Evolutionary conservation across 768 basidiomycete genomes (phyloP), one percentile per base, ranked within the genome.

Genomic region (Artomyces pyxidatus): DNA sequence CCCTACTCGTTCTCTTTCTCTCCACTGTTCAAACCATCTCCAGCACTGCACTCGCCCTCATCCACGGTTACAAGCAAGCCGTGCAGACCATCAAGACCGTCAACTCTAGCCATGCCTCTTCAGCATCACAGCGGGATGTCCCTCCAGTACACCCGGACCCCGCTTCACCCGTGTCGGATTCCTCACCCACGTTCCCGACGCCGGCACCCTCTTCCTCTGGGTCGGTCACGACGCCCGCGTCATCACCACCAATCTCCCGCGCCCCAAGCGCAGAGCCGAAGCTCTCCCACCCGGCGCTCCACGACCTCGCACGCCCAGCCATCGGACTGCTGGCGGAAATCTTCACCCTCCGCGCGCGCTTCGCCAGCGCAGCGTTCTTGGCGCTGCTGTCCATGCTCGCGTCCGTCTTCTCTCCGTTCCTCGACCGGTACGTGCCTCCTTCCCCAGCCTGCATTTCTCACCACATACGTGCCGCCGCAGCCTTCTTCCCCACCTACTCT

Each of bases 1-100:
- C 70, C 43, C 61, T 88, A 32, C 68, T 87, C 45, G 74, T 92
- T 39, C 62, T 85, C 53, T 65, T 87, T 17, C 81, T 94, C 19
- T 87, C 90, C 11, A 73, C 81, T 25, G 71, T 91, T 12, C 88
- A 88, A 57, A 70, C 74, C 6, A 63, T 90, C 28, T 88, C 88
- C 0, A 81, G 85, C 8, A 65, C 72, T 30, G 82, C 81, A 56
- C 76, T 90, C 11, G 71, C 78, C 30, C 67, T 90, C 45, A 78
- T 86, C 40, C 76, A 83, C 42, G 69, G 76, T 19, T 85, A 86
- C 69, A 81, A 77, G 61, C 82, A 80, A 56, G 72, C 76, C 12
- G 59, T 84, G 7, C 68, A 66, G 48, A 82, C 84, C 38, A 80
- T 85, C 56, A 83, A 78, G 63, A 72, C 73, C 26, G 81, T 87